phyloP scores from a whole-genome alignment of 352 stramenopile genomes.

The Phytopythium mirpurense region DNA sequence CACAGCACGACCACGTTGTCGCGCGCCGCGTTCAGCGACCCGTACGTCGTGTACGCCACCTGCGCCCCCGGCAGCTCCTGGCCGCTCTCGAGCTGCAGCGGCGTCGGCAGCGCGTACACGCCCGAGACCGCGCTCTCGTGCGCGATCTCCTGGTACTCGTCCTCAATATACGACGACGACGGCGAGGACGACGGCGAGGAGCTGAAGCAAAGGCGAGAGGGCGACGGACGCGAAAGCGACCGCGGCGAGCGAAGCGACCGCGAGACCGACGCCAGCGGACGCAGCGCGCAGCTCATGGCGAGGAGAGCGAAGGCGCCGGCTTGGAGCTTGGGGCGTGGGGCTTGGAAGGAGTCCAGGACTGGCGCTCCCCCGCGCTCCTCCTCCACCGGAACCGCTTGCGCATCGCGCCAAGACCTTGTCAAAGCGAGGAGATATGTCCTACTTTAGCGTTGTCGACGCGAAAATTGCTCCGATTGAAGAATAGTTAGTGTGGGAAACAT shows the following conservation, averaged over 20 bases:
- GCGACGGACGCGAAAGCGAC: not conserved
- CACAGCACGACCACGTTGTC: slow-evolving; percentile 94
- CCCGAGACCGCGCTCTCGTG: slow-evolving; percentile 39
- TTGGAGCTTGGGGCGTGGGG: too few relatives aligned
- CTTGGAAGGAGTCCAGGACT: not conserved
- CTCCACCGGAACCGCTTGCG: slow-evolving; percentile 3
- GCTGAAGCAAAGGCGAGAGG: not conserved
- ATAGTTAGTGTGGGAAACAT: too few relatives aligned
- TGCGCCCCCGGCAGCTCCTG: slow-evolving; percentile 57
- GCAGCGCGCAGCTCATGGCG: slow-evolving; percentile 3
- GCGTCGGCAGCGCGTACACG: slow-evolving; percentile 33
- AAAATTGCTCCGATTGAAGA: too few relatives aligned
- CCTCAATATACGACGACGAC: slow-evolving; percentile 26
- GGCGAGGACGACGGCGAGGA: not conserved
- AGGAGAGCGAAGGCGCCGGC: too few relatives aligned
- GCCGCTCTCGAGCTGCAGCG: slow-evolving; percentile 61
- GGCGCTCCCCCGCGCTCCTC: not conserved
- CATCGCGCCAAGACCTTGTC: not conserved
- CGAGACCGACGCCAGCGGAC: not conserved
- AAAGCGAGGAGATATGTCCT: not conserved
- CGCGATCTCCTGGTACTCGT: slow-evolving; percentile 53
- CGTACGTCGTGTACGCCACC: slow-evolving; percentile 95
- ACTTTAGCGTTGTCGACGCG: too few relatives aligned
- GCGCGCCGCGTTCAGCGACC: slow-evolving; percentile 74
- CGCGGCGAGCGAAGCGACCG: not conserved